phyloP scores from a whole-genome alignment of 1,284 basidiomycete genomes.

The Ustilago bromivora region DNA sequence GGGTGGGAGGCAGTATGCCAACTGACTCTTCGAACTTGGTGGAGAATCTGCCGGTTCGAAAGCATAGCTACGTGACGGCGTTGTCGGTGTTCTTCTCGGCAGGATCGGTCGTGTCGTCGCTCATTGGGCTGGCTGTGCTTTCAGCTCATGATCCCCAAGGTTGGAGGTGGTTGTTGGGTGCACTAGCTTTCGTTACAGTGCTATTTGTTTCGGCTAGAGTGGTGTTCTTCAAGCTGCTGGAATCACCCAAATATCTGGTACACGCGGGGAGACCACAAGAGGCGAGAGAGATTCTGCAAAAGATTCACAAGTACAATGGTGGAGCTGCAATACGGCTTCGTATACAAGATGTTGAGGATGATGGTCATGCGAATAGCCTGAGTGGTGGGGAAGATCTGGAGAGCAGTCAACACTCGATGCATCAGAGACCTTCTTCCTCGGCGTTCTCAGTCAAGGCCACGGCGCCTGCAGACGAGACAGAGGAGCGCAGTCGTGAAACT shows the following conservation, averaged over 20 bases:
- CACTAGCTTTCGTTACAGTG: slow-evolving; percentile 74
- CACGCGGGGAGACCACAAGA: slow-evolving; percentile 55
- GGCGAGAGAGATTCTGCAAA: slow-evolving; percentile 55
- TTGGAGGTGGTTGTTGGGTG: slow-evolving; percentile 53
- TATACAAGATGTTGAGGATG: slow-evolving; percentile 51
- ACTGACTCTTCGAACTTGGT: slow-evolving; percentile 94
- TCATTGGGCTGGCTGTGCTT: slow-evolving; percentile 52
- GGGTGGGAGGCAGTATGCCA: slow-evolving; percentile 86
- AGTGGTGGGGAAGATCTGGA: slow-evolving; percentile 13
- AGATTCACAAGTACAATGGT: slow-evolving; percentile 57
- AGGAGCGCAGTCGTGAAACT: too few species aligned
- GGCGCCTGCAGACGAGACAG: neutral
- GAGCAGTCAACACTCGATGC: slow-evolving; percentile 19
- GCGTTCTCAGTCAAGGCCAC: neutral
- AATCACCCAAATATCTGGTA: slow-evolving; percentile 77
- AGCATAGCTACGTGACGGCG: slow-evolving; percentile 91
- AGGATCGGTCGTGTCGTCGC: slow-evolving; percentile 51
- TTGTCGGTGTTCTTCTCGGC: slow-evolving; percentile 82
- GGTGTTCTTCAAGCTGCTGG: slow-evolving; percentile 88
- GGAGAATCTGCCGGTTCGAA: slow-evolving; percentile 90
- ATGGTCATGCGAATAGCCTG: neutral
- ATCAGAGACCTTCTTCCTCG: slow-evolving; percentile 10
- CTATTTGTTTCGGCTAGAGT: slow-evolving; percentile 84
- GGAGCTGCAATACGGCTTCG: slow-evolving; percentile 34
- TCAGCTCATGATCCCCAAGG: slow-evolving; percentile 33